Conservation (phyloP, 1,284 basidiomycete genomes). For the Taiwanofungus camphoratus region DNA sequence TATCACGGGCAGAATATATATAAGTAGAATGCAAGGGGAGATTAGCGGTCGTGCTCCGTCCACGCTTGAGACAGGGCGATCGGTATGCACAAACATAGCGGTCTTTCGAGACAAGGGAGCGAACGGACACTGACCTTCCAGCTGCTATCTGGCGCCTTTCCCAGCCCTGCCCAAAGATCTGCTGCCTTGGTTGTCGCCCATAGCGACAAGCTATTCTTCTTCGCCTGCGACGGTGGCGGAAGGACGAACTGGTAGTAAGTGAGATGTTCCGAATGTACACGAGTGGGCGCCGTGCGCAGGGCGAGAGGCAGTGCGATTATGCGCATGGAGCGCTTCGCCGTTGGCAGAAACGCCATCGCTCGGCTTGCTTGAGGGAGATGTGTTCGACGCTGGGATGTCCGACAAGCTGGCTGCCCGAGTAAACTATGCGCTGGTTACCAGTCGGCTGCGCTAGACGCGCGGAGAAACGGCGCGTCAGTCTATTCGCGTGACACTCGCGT, state of each 20-base stretch:
- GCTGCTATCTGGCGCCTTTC: slow-evolving; percentile 51
- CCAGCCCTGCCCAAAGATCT: slow-evolving; percentile 57
- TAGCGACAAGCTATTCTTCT: slow-evolving; percentile 26
- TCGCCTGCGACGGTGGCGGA: slow-evolving; percentile 20
- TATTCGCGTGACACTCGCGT: not conserved
- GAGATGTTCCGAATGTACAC: slow-evolving; percentile 23
- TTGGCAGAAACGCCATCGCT: too few species aligned
- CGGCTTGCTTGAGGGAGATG: too few species aligned
- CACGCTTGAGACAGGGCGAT: too few species aligned
- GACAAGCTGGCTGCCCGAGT: too few species aligned
- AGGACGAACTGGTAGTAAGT: slow-evolving; percentile 45
- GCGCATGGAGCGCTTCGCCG: slow-evolving; percentile 33
- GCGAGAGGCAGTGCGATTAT: slow-evolving; percentile 43
- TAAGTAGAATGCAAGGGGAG: too few species aligned
- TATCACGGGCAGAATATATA: not conserved
- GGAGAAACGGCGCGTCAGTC: too few species aligned
- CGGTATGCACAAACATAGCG: too few species aligned
- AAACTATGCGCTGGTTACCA: too few species aligned
- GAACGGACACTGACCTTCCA: slow-evolving; percentile 61
- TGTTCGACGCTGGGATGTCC: too few species aligned
- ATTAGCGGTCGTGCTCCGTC: too few species aligned
- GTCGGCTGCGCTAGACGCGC: too few species aligned
- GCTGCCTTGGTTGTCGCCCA: slow-evolving; percentile 47
- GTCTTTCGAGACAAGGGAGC: too few species aligned
- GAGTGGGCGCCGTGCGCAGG: slow-evolving; percentile 9